Conservation (phyloP, 345 rosid genomes). For the Moringa oleifera region DNA sequence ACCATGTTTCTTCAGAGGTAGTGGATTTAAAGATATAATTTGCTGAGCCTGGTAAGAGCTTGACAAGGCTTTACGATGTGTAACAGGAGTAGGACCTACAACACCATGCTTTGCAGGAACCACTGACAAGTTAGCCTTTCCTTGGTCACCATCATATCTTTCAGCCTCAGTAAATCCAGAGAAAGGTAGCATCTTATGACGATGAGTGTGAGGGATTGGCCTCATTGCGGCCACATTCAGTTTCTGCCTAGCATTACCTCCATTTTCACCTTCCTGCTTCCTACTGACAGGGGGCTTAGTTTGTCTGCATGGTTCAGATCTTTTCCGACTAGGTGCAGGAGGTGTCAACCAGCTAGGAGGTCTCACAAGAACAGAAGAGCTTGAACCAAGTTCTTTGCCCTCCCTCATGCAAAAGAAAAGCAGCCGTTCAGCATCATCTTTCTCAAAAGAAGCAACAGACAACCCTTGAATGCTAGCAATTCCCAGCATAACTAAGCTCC, state of each 20-base stretch:
- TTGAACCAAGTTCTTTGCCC: slow-evolving; percentile 31
- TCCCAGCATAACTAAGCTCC: slow-evolving; percentile 85
- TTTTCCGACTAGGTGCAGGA: slow-evolving; percentile 75
- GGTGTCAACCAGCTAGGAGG: slow-evolving; percentile 79
- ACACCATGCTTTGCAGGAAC: slow-evolving; percentile 59
- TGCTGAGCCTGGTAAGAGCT: slow-evolving; percentile 90
- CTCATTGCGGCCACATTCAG: slow-evolving; percentile 69
- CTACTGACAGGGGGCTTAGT: slow-evolving; percentile 29
- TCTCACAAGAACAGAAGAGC: slow-evolving; percentile 28
- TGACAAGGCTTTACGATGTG: slow-evolving; percentile 69
- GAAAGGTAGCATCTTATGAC: slow-evolving; percentile 78
- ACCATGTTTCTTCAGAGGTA: slow-evolving; percentile 94
- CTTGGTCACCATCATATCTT: slow-evolving; percentile 69
- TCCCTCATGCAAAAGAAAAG: slow-evolving; percentile 66
- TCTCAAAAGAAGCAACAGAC: slow-evolving; percentile 94
- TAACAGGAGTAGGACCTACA: slow-evolving; percentile 42
- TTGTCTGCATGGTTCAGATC: slow-evolving; percentile 50
- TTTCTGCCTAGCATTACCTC: slow-evolving; percentile 43
- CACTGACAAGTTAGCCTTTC: slow-evolving; percentile 54
- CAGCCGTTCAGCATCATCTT: slow-evolving; percentile 89
- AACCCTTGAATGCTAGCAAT: slow-evolving; percentile 95
- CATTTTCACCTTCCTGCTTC: slow-evolving; percentile 44
- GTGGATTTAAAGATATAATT: slow-evolving; percentile 82
- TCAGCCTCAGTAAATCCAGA: slow-evolving; percentile 63
- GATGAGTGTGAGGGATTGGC: slow-evolving; percentile 83